phyloP scores from a whole-genome alignment of 1,284 basidiomycete species.

The Thelephora terrestris region DNA sequence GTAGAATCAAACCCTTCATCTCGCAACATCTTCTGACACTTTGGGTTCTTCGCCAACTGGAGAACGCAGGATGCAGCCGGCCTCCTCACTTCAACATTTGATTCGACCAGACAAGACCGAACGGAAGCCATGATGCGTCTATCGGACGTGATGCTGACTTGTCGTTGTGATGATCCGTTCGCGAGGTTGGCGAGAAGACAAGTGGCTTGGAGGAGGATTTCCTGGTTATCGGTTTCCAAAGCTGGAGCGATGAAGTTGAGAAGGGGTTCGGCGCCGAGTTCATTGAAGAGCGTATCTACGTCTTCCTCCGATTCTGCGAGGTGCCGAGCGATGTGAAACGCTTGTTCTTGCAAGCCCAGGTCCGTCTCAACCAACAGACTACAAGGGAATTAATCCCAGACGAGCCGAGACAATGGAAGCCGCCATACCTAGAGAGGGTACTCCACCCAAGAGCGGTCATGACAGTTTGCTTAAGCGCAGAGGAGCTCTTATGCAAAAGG shows the following conservation, averaged over 20 bases:
- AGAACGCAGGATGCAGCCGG: constrained; percentile 50
- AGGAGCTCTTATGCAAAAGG: constrained; percentile 49
- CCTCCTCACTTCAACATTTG: constrained; percentile 43
- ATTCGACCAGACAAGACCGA: constrained; percentile 45
- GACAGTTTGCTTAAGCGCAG: constrained; percentile 49
- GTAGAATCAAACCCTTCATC: constrained; percentile 36
- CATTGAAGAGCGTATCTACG: constrained; percentile 45
- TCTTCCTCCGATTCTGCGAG: constrained; percentile 51
- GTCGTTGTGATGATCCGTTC: constrained; percentile 41
- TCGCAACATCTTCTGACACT: constrained; percentile 26
- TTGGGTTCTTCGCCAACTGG: constrained; percentile 34
- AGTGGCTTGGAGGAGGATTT: constrained; percentile 45
- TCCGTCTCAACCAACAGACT: constrained; percentile 44
- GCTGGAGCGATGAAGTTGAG: constrained; percentile 34
- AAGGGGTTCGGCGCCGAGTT: constrained; percentile 36
- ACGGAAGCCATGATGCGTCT: constrained; percentile 41
- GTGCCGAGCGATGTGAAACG: constrained; percentile 51
- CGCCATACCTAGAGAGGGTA: constrained; percentile 37
- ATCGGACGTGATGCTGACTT: constrained; percentile 38
- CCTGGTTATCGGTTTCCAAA: constrained; percentile 38
- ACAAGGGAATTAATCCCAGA: neutral
- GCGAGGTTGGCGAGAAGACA: constrained; percentile 54
- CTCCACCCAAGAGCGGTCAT: constrained; percentile 60
- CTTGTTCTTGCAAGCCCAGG: constrained; percentile 53
- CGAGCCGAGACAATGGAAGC: neutral